Evolutionary conservation across 768 basidiomycete genomes (phyloP).

Genomic region (Lactifluus hygrophoroides): DNA sequence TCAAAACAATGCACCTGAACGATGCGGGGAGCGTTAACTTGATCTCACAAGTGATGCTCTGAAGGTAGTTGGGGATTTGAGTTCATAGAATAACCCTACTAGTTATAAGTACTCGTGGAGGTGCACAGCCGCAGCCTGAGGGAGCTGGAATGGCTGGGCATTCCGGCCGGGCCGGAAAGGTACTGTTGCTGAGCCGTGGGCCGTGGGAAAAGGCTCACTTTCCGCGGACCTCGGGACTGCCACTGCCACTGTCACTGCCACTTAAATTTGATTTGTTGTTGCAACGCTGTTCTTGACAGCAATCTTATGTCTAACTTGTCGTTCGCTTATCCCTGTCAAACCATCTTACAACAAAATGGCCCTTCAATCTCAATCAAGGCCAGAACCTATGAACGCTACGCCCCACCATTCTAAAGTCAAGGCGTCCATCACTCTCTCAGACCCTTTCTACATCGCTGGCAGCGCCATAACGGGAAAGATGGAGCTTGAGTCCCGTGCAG

Average conservation of each 20-base stretch:
- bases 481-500: slow-evolving; percentile 72
- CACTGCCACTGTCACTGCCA: too few species aligned
- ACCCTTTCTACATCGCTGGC: slow-evolving; percentile 59
- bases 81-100: too few species aligned
- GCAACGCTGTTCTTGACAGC: neutral
- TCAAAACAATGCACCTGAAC: too few species aligned
- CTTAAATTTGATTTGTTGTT: too few species aligned
- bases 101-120: too few species aligned
- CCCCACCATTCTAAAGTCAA: slow-evolving; percentile 72
- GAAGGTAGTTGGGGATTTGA: too few species aligned
- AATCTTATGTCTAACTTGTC: slow-evolving; percentile 6
- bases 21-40: too few species aligned
- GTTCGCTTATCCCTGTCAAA: neutral
- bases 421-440: slow-evolving; percentile 50
- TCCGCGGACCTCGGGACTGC: too few species aligned
- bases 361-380: slow-evolving; percentile 31
- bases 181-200: too few species aligned
- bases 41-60: too few species aligned
- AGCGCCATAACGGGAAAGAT: slow-evolving; percentile 61
- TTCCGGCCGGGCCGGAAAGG: too few species aligned
- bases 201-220: too few species aligned
- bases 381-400: slow-evolving; percentile 75
- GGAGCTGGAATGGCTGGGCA: neutral
- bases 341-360: slow-evolving; percentile 8
- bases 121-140: neutral